Evolutionary conservation across 2,329 filamentous ascomycete genomes (phyloP).

Genomic region (Lasiodiplodia hormozganensis): DNA sequence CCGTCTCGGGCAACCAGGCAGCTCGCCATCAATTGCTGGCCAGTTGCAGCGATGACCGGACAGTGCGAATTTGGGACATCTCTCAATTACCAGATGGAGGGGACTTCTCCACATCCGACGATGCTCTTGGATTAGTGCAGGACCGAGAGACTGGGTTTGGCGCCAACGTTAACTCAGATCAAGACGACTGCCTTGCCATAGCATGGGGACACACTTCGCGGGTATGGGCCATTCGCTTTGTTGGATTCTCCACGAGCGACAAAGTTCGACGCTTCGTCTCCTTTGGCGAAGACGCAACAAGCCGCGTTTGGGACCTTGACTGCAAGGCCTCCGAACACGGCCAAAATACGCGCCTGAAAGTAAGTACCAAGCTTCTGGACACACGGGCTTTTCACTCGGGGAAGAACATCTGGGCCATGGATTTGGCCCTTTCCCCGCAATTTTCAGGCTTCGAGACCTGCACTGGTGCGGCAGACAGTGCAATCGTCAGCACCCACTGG

Average conservation of each 20-base stretch:
- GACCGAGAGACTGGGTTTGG: slow-evolving; percentile 55
- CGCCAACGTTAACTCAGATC: slow-evolving; percentile 34
- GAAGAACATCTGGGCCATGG: slow-evolving; percentile 89
- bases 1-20: slow-evolving; percentile 39
- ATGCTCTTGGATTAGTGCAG: slow-evolving; percentile 36
- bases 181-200: slow-evolving; percentile 65
- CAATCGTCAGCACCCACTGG: slow-evolving; percentile 48
- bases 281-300: slow-evolving; percentile 83
- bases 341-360: slow-evolving; percentile 5
- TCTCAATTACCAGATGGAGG: slow-evolving; percentile 55
- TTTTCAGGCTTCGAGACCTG: slow-evolving; percentile 31
- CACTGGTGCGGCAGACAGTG: slow-evolving; percentile 87
- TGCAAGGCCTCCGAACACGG: slow-evolving; percentile 20
- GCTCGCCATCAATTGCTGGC: slow-evolving; percentile 70
- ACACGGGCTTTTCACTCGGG: slow-evolving; percentile 74
- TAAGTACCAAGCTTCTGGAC: slow-evolving; percentile 59
- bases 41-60: slow-evolving; percentile 94
- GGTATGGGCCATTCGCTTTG: slow-evolving; percentile 86
- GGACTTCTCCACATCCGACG: slow-evolving; percentile 36
- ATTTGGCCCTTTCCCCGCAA: slow-evolving; percentile 38
- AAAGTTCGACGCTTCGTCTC: slow-evolving; percentile 64
- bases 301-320: slow-evolving; percentile 69
- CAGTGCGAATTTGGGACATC: slow-evolving; percentile 87
- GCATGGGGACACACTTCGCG: slow-evolving; percentile 87
- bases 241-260: not conserved